These are phyloP conservation scores for Athelia sp. DNA, from an alignment of 1,284 basidiomycete species.

Conservation along the genomic window DNA sequence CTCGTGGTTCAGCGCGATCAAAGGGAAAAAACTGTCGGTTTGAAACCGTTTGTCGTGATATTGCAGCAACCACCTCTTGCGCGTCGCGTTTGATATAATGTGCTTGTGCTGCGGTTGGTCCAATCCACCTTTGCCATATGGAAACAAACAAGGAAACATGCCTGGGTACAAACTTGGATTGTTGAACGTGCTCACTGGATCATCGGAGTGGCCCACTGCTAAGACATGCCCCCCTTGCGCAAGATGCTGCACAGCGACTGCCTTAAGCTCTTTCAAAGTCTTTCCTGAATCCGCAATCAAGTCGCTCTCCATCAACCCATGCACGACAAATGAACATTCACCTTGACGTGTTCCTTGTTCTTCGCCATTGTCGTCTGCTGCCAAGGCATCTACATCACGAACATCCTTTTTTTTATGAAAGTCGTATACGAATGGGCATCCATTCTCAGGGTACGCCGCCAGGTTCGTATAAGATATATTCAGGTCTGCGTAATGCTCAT, in stretches of 20 bases:
- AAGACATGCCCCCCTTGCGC: constrained; percentile 13
- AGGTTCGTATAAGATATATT: constrained; percentile 20
- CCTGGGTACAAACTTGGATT: constrained; percentile 26
- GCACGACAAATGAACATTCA: constrained; percentile 14
- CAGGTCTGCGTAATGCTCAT: constrained; percentile 20
- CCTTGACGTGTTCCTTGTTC: constrained; percentile 14
- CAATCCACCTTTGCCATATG: constrained; percentile 28
- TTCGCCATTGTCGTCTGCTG: constrained; percentile 1
- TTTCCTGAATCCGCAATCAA: too few species aligned
- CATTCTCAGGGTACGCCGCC: constrained; percentile 13
- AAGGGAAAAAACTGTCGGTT: constrained; percentile 25
- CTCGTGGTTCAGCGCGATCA: constrained; percentile 35
- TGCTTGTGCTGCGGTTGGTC: constrained; percentile 9
- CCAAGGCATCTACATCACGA: constrained; percentile 10
- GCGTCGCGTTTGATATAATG: constrained; percentile 12
- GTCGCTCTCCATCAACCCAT: constrained; percentile 12
- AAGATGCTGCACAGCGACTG: constrained; percentile 13
- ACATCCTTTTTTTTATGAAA: constrained; percentile 11
- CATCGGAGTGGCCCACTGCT: constrained; percentile 15
- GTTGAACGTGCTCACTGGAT: constrained; percentile 21
- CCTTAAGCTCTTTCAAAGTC: neutral
- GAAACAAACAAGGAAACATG: constrained; percentile 33
- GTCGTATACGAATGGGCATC: constrained; percentile 14
- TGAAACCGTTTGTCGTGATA: constrained; percentile 37
- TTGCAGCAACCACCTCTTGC: constrained; percentile 22